Percentiles rank a stretch among this genome's conserved stretches.
Evolutionary conservation across 345 rosid genomes (phyloP).

Genomic region (Salix koriyanagi): DNA sequence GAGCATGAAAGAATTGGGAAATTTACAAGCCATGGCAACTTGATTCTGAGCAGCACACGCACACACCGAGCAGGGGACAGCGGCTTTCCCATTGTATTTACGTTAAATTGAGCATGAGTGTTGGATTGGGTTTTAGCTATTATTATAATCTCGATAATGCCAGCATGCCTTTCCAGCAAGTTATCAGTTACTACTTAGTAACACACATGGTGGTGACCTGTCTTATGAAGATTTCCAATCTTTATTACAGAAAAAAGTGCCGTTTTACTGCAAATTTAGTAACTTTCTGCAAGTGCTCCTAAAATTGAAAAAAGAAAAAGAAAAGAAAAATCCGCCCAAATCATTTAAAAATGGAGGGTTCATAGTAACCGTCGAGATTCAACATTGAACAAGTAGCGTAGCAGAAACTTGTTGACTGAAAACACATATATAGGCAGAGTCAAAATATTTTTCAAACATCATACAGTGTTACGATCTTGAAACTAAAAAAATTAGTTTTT

Average conservation of each 20-base stretch:
- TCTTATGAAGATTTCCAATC: background rate
- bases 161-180: background rate
- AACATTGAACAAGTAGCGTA: background rate
- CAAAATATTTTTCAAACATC: background rate
- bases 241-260: background rate
- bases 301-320: background rate
- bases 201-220: background rate
- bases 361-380: constrained; percentile 3
- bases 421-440: background rate
- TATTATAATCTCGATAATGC: background rate
- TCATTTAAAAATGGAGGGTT: constrained; percentile 10
- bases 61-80: background rate
- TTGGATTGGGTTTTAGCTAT: background rate
- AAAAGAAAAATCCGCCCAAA: constrained; percentile 3
- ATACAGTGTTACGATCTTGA: too few species aligned
- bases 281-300: background rate
- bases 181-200: background rate
- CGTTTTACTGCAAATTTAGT: background rate
- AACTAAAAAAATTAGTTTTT: too few species aligned
- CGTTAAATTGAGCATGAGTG: background rate
- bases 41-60: background rate
- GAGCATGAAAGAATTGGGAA: background rate
- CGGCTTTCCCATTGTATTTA: background rate
- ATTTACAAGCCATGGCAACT: background rate
- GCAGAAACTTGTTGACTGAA: background rate